These are phyloP conservation scores for Vigna radiata DNA, from an alignment of 306 rosid genomes.

Conservation along the genomic window DNA sequence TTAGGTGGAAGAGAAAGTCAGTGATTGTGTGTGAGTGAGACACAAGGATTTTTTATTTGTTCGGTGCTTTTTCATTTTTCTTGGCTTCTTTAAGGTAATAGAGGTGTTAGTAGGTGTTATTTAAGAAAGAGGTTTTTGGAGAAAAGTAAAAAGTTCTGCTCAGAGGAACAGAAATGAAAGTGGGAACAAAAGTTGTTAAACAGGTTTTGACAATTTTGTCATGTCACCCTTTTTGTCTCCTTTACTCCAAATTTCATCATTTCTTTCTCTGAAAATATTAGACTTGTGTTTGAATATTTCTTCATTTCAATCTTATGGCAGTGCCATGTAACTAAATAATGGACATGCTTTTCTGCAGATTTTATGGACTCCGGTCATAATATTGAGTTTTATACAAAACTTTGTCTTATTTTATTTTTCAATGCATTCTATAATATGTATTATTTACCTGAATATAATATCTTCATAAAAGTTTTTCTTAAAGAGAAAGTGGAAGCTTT, in stretches of 20 bases:
- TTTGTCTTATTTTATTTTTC: conserved; percentile 6
- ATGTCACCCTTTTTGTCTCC: conserved; percentile 52
- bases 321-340: conserved; percentile 21
- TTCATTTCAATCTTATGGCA: not conserved
- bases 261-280: not conserved
- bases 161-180: conserved; percentile 42
- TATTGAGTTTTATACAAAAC: conserved; percentile 15
- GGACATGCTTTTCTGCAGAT: conserved; percentile 40
- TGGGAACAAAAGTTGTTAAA: conserved; percentile 54
- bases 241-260: conserved; percentile 47
- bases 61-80: conserved; percentile 32
- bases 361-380: conserved; percentile 40
- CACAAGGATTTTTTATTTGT: conserved; percentile 29
- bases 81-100: conserved; percentile 39
- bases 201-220: conserved; percentile 65
- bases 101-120: conserved; percentile 4
- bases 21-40: conserved; percentile 2
- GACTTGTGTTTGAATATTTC: conserved; percentile 29
- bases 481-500: not conserved
- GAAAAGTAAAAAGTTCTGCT: conserved; percentile 56
- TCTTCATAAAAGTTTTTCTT: not conserved
- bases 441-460: not conserved
- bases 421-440: not conserved
- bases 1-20: conserved; percentile 28
- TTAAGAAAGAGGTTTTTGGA: conserved; percentile 28